A percentile compares a stretch with the other conserved stretches of the same genome.
Conservation (phyloP, 2,329 filamentous ascomycete species). For the Fusarium phyllophilum region DNA sequence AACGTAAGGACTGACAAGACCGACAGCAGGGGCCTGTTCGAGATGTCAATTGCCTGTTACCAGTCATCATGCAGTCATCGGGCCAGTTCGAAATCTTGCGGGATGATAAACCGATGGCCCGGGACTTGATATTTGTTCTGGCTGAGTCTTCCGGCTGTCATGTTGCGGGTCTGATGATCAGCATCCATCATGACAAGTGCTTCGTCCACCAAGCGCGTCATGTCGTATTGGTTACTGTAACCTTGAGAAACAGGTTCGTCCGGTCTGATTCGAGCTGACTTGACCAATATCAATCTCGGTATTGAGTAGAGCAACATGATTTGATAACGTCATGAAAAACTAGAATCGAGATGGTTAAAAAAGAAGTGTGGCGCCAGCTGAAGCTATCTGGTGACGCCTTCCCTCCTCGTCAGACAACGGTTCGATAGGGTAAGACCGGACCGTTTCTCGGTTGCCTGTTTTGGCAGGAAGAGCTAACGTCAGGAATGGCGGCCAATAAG, state of each 20-base stretch:
- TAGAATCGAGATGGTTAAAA: constrained; percentile 14
- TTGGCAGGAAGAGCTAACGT: constrained; percentile 22
- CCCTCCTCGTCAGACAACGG: constrained; percentile 17
- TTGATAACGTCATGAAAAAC: constrained; percentile 13
- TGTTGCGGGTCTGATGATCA: constrained; percentile 23
- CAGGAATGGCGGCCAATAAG: constrained; percentile 22
- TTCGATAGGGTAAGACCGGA: constrained; percentile 32
- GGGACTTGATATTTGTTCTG: constrained; percentile 6
- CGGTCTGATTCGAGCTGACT: background rate
- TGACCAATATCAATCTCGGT: background rate
- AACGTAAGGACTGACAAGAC: background rate
- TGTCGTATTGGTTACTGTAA: background rate
- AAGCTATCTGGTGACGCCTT: constrained; percentile 29
- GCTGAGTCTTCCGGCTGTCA: constrained; percentile 2
- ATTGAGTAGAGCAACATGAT: background rate
- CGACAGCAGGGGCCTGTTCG: background rate
- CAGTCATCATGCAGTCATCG: background rate
- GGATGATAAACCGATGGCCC: background rate
- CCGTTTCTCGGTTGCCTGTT: constrained; percentile 33
- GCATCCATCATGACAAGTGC: constrained; percentile 9
- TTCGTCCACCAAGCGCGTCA: background rate
- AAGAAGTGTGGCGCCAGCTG: constrained; percentile 14
- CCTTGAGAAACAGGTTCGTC: background rate
- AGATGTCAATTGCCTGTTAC: background rate
- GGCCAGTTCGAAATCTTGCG: background rate